Percentiles rank a stretch among this genome's conserved stretches.
phyloP scores from a whole-genome alignment of 768 basidiomycete species.

The Gloeostereum incarnatum region DNA sequence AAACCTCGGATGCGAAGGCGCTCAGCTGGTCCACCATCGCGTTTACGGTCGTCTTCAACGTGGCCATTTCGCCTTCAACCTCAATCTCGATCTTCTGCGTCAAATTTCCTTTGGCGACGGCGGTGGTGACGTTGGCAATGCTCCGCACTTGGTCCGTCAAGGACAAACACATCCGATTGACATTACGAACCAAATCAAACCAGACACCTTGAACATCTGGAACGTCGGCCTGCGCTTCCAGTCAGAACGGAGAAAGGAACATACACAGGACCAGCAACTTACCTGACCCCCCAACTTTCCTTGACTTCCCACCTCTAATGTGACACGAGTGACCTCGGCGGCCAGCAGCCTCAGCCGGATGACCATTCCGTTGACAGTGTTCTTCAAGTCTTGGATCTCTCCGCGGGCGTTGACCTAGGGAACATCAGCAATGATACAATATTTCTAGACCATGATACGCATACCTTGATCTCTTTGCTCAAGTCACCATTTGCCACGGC shows the following conservation, averaged over 20 bases:
- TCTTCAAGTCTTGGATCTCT: slow-evolving; percentile 80
- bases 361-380: slow-evolving; percentile 54
- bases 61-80: slow-evolving; percentile 81
- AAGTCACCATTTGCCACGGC: slow-evolving; percentile 92
- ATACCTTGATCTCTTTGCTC: slow-evolving; percentile 89
- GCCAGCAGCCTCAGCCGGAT: slow-evolving; percentile 50
- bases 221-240: slow-evolving; percentile 83
- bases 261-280: too few relatives aligned
- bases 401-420: slow-evolving; percentile 85
- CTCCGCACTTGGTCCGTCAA: slow-evolving; percentile 64
- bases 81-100: slow-evolving; percentile 91
- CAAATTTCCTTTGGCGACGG: slow-evolving; percentile 85
- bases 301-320: slow-evolving; percentile 79
- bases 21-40: slow-evolving; percentile 92
- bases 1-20: slow-evolving; percentile 82
- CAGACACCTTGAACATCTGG: slow-evolving; percentile 91
- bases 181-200: slow-evolving; percentile 74
- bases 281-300: slow-evolving; percentile 83
- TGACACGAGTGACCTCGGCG: slow-evolving; percentile 78
- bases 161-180: slow-evolving; percentile 76
- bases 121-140: slow-evolving; percentile 80
- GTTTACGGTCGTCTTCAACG: slow-evolving; percentile 79
- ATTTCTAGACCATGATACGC: too few relatives aligned
- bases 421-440: too few relatives aligned
- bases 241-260: too few relatives aligned